phyloP scores from a whole-genome alignment of 805 yeast species.

The Metschnikowia continentalis region DNA sequence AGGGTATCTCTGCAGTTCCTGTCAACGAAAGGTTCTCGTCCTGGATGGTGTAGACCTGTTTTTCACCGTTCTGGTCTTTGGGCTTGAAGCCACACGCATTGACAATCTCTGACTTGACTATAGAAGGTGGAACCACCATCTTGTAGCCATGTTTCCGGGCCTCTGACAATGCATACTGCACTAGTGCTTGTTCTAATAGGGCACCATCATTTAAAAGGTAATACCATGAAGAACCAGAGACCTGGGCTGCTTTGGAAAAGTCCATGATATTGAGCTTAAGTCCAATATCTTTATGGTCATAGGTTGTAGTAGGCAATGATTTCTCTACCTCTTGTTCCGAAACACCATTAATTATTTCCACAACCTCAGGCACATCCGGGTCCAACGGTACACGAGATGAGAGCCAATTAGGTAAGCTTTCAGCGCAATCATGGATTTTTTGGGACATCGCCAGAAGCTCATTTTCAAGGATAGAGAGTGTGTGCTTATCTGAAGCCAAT shows the following conservation, averaged over 20 bases:
- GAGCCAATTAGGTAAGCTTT: slow-evolving; percentile 60
- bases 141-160: slow-evolving; percentile 68
- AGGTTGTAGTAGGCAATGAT: slow-evolving; percentile 15
- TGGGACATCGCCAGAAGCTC: slow-evolving; percentile 28
- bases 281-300: slow-evolving; percentile 73
- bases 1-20: slow-evolving; percentile 94
- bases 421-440: slow-evolving; percentile 37
- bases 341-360: slow-evolving; percentile 50
- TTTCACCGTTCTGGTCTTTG: slow-evolving; percentile 79
- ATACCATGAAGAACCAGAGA: slow-evolving; percentile 87
- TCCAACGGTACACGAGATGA: slow-evolving; percentile 44
- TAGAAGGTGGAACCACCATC: slow-evolving; percentile 78
- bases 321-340: slow-evolving; percentile 25
- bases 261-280: slow-evolving; percentile 64
- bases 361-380: slow-evolving; percentile 39
- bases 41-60: slow-evolving; percentile 70
- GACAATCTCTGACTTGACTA: slow-evolving; percentile 72
- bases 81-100: slow-evolving; percentile 95
- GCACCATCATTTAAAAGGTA: slow-evolving; percentile 85
- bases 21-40: slow-evolving; percentile 61
- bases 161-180: slow-evolving; percentile 66
- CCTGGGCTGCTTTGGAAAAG: slow-evolving; percentile 63
- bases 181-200: slow-evolving; percentile 79
- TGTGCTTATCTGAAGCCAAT: slow-evolving; percentile 23
- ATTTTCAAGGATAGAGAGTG: slow-evolving; percentile 25